Conservation (phyloP, 2,329 filamentous ascomycete species). For the Xylariaceae sp. region DNA sequence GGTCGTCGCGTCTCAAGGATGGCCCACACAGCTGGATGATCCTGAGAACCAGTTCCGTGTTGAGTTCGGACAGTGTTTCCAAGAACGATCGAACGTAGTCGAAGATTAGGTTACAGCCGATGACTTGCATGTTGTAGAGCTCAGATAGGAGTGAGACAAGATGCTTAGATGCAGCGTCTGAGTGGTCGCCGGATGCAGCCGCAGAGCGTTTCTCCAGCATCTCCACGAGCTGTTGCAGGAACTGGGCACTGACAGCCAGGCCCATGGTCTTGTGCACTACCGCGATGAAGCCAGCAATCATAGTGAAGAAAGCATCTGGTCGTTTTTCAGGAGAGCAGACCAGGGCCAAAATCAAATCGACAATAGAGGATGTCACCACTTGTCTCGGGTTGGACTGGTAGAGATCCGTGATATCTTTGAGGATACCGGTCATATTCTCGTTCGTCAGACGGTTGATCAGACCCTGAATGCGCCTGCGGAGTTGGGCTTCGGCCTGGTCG, state of each 20-base stretch:
- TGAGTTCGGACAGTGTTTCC: slow-evolving; percentile 69
- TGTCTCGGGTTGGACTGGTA: slow-evolving; percentile 84
- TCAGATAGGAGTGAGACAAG: slow-evolving; percentile 77
- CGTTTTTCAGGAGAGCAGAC: slow-evolving; percentile 73
- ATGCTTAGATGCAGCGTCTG: slow-evolving; percentile 39
- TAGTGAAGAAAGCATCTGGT: slow-evolving; percentile 83
- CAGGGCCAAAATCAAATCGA: slow-evolving; percentile 72
- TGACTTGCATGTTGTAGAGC: slow-evolving; percentile 86
- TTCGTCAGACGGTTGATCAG: slow-evolving; percentile 90
- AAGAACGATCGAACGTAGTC: slow-evolving; percentile 83
- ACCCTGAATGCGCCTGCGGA: slow-evolving; percentile 79
- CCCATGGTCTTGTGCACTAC: slow-evolving; percentile 84
- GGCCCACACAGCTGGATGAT: slow-evolving; percentile 78
- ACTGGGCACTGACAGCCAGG: slow-evolving; percentile 81
- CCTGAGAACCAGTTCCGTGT: slow-evolving; percentile 81
- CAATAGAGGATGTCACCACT: slow-evolving; percentile 74
- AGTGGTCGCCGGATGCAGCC: slow-evolving; percentile 33
- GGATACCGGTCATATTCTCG: slow-evolving; percentile 77
- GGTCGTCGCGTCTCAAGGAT: slow-evolving; percentile 82
- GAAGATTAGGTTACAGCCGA: slow-evolving; percentile 78
- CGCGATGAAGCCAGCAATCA: slow-evolving; percentile 84
- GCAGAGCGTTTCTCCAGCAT: slow-evolving; percentile 65
- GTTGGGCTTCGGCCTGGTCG: slow-evolving; percentile 59
- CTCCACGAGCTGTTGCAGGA: slow-evolving; percentile 72
- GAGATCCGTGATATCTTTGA: slow-evolving; percentile 74